These are phyloP conservation scores for Malassezia arunalokei DNA, from an alignment of 1,284 basidiomycete species.

Conservation along the genomic window DNA sequence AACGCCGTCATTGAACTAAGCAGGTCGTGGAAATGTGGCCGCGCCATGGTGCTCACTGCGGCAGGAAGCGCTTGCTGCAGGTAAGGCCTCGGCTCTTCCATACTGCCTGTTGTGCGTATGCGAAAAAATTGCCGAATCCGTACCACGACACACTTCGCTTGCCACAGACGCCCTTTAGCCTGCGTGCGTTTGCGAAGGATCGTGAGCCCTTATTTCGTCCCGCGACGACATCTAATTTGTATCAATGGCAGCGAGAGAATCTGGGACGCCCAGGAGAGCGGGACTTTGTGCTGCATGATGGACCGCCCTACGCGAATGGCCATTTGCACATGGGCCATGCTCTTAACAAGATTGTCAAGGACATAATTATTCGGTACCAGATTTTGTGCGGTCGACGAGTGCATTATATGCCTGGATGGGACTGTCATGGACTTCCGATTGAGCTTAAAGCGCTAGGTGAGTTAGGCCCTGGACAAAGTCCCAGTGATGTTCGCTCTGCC, in stretches of 20 bases:
- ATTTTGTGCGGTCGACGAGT: constrained; percentile 66
- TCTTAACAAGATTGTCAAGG: constrained; percentile 91
- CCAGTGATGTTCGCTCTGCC: constrained; percentile 56
- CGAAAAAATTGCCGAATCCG: constrained; percentile 6
- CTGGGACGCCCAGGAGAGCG: constrained; percentile 43
- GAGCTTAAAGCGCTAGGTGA: constrained; percentile 36
- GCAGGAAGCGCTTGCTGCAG: no score
- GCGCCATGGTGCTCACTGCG: no score
- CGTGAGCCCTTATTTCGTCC: constrained; percentile 56
- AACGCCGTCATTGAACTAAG: no score
- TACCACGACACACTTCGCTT: constrained; percentile 62
- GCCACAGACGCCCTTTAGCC: constrained; percentile 69
- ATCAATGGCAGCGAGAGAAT: constrained; percentile 67
- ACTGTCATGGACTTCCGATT: constrained; percentile 94
- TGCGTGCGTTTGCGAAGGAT: constrained; percentile 60
- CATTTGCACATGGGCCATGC: constrained; percentile 96
- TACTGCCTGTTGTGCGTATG: background rate
- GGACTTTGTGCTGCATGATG: constrained; percentile 78
- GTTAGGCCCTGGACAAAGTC: constrained; percentile 49
- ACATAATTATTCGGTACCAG: constrained; percentile 84
- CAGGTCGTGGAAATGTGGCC: no score
- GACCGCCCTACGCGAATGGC: constrained; percentile 95
- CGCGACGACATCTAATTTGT: constrained; percentile 65
- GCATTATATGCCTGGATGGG: constrained; percentile 93
- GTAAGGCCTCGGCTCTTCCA: no score